Conservation (phyloP, 805 yeast genomes). For the Candida broadrunensis region DNA sequence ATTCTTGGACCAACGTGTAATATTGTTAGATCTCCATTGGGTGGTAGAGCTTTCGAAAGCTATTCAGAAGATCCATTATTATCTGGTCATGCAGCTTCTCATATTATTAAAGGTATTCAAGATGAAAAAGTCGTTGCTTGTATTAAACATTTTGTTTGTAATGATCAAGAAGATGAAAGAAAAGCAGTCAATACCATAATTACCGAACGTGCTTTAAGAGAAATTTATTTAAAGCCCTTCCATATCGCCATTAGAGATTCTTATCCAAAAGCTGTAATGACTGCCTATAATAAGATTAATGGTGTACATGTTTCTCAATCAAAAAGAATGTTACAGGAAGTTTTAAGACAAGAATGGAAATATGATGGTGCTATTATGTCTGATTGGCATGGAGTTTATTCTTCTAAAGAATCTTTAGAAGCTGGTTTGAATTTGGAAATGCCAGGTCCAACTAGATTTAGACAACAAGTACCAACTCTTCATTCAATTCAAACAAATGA, state of each 20-base stretch:
- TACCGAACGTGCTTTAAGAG: slow-evolving; percentile 61
- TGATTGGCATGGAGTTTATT: slow-evolving; percentile 62
- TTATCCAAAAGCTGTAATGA: slow-evolving; percentile 57
- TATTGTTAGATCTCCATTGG: slow-evolving; percentile 58
- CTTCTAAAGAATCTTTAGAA: slow-evolving; percentile 42
- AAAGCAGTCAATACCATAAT: slow-evolving; percentile 45
- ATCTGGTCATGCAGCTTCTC: slow-evolving; percentile 45
- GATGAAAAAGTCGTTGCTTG: slow-evolving; percentile 49
- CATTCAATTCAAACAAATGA: slow-evolving; percentile 43
- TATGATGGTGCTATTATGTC: slow-evolving; percentile 57
- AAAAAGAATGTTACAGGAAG: slow-evolving; percentile 38
- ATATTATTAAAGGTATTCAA: slow-evolving; percentile 55
- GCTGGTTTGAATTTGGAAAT: slow-evolving; percentile 63
- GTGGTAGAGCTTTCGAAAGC: slow-evolving; percentile 64
- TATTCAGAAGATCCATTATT: slow-evolving; percentile 60
- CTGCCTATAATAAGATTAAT: slow-evolving; percentile 60
- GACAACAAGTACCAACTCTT: slow-evolving; percentile 37
- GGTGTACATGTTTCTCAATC: slow-evolving; percentile 57
- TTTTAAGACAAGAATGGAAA: slow-evolving; percentile 55
- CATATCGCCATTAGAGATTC: slow-evolving; percentile 54
- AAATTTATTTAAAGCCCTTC: slow-evolving; percentile 62
- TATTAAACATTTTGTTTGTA: slow-evolving; percentile 61
- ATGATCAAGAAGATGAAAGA: slow-evolving; percentile 60
- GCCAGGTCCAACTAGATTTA: slow-evolving; percentile 60
- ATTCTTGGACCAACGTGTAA: slow-evolving; percentile 41